Percentiles rank a stretch among this genome's conserved stretches.
These are phyloP conservation scores for Trichoderma aggressivum DNA, from an alignment of 2,329 filamentous ascomycete species.

Conservation along the genomic window DNA sequence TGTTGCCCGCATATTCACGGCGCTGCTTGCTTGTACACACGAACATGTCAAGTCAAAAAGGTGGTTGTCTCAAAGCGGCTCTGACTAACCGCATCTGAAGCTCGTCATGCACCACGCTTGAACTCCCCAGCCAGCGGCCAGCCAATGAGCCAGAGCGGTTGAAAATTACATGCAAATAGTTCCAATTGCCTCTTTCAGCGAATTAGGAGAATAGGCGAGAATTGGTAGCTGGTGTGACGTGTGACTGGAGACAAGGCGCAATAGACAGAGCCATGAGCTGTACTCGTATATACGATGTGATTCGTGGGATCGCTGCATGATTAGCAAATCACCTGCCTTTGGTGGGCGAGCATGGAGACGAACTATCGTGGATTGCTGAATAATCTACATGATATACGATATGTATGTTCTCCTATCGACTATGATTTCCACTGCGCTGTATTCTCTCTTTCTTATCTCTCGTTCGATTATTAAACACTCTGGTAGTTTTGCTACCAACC, in stretches of 20 bases:
- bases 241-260: neutral
- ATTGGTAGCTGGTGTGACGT: neutral
- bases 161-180: constrained; percentile 4
- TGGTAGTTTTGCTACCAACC: neutral
- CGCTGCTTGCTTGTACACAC: neutral
- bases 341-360: neutral
- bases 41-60: neutral
- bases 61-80: neutral
- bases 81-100: neutral
- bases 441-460: neutral
- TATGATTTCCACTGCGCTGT: neutral
- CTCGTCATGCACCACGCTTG: neutral
- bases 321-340: neutral
- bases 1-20: neutral
- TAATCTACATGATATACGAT: neutral
- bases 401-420: neutral
- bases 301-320: neutral
- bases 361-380: neutral
- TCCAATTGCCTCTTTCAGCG: constrained; percentile 7
- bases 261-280: neutral
- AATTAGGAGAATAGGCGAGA: constrained; percentile 1
- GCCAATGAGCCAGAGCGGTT: neutral
- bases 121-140: neutral
- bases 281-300: neutral
- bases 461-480: neutral